Evolutionary conservation across 73 alveolate species (phyloP).

Genomic region (Paramecium caudatum): DNA sequence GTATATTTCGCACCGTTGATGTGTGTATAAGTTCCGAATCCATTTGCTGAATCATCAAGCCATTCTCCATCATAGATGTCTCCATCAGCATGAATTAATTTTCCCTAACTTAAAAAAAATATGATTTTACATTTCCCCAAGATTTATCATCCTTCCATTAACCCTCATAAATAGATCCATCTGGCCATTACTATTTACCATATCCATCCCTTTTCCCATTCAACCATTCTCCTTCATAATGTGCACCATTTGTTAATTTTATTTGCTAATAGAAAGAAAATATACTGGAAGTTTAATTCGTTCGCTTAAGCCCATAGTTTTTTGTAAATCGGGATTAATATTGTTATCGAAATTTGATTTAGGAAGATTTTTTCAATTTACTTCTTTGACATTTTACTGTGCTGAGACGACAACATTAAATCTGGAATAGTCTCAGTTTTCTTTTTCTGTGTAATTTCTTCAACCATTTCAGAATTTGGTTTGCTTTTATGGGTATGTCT

Average conservation of each 20-base stretch:
- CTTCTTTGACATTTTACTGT: constrained; percentile 36
- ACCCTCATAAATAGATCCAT: constrained; percentile 83
- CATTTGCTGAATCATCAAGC: constrained; percentile 80
- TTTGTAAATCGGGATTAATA: background rate
- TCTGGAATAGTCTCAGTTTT: constrained; percentile 41
- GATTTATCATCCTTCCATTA: constrained; percentile 74
- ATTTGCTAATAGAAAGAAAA: background rate
- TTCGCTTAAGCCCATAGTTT: constrained; percentile 3
- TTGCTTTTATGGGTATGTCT: background rate
- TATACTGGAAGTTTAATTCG: constrained; percentile 42
- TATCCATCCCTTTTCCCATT: constrained; percentile 81
- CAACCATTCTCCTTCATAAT: constrained; percentile 80
- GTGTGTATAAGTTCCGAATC: constrained; percentile 71
- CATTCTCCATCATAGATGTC: constrained; percentile 87
- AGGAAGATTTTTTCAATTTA: background rate
- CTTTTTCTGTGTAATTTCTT: constrained; percentile 18
- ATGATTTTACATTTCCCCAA: constrained; percentile 73
- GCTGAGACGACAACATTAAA: constrained; percentile 21
- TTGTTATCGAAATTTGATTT: background rate
- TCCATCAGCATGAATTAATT: constrained; percentile 88
- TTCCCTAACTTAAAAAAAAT: constrained; percentile 79
- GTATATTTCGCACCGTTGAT: constrained; percentile 80
- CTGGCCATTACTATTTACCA: constrained; percentile 83
- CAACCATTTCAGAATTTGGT: background rate
- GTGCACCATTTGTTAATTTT: constrained; percentile 77